phyloP scores from a whole-genome alignment of 768 basidiomycete genomes.

The Nidularia sp. region DNA sequence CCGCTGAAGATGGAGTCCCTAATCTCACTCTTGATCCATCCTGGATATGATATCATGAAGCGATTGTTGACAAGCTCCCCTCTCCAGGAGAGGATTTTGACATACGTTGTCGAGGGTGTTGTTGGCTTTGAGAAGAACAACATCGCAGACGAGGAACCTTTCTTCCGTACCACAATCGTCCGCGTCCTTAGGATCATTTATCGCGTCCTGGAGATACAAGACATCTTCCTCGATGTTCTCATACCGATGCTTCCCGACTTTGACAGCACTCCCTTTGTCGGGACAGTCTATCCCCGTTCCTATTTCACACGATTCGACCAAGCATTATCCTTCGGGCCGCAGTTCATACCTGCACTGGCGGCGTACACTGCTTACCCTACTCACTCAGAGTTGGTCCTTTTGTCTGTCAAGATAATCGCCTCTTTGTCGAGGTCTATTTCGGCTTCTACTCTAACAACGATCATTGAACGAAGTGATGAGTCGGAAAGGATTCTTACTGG shows the following conservation, averaged over 20 bases:
- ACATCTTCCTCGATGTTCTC: conserved; percentile 85
- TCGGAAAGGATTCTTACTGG: conserved; percentile 84
- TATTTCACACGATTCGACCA: conserved; percentile 75
- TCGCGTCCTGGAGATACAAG: conserved; percentile 81
- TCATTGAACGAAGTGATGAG: conserved; percentile 78
- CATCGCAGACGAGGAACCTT: conserved; percentile 63
- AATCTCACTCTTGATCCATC: conserved; percentile 62
- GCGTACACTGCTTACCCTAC: conserved; percentile 71
- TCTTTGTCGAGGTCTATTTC: conserved; percentile 62
- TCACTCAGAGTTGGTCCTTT: conserved; percentile 68
- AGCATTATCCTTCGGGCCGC: conserved; percentile 62
- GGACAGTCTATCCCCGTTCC: conserved; percentile 56
- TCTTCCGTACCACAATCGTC: conserved; percentile 70
- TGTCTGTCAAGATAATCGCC: conserved; percentile 76
- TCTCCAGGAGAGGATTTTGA: conserved; percentile 70
- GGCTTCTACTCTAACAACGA: conserved; percentile 69
- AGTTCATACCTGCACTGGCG: conserved; percentile 77
- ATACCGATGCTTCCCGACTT: conserved; percentile 72
- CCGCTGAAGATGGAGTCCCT: conserved; percentile 48
- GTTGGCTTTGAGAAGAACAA: conserved; percentile 66
- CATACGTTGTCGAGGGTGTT: conserved; percentile 78
- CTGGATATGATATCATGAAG: conserved; percentile 84
- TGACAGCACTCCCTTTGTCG: conserved; percentile 49
- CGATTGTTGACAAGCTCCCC: conserved; percentile 70
- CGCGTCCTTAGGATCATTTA: conserved; percentile 80